Evolutionary conservation across 106 monocot genomes (phyloP), one percentile per base, ranked within the genome.

Genomic region (Dactylorhiza incarnata): DNA sequence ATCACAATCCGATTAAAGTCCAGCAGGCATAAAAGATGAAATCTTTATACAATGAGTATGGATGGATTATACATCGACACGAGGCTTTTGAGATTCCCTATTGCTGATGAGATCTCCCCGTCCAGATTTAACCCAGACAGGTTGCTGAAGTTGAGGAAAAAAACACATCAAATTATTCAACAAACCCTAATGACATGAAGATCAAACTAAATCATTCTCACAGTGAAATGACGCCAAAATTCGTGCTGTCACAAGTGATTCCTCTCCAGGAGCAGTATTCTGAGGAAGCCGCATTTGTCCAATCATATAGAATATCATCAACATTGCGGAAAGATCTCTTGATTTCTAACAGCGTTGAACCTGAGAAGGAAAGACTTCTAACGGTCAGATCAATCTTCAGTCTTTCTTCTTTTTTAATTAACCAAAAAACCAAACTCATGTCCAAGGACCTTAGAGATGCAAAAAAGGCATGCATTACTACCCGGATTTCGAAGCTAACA

Each of bases 241-340:
- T 97, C 15, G 86, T 61, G 77, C 87, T 94, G 77, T 94, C 94
- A 62, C 97, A 97, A 44, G 78, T 76, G 9, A 97, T 86, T 4
- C 97, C 97, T 82, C 91, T 84, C 97, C 97, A 97, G 0, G 89
- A 91, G 54, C 97, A 94, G 62, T 87, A 88, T 25, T 89, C 86
- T 5, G 80, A 84, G 20, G 86, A 81, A 0, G 85, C 52, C 0
- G 80, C 75, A 12, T 87, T 87, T 1, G 79, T 83, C 97, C 97
- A 97, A 66, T 94, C 84, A 71, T 83, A 87, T 63, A 97, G 53
- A 25, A 87, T 79, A 53, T 94, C 94, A 55, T 88, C 97, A 19
- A 88, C 94, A 71, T 94, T 83, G 23, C 91, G 76, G 68, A 97
- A 91, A 0, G 91, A 94, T 58, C 91, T 94, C 78, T 94, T 97